phyloP scores from a whole-genome alignment of 2,329 filamentous ascomycete species.

The Hymenoscyphus occultus region DNA sequence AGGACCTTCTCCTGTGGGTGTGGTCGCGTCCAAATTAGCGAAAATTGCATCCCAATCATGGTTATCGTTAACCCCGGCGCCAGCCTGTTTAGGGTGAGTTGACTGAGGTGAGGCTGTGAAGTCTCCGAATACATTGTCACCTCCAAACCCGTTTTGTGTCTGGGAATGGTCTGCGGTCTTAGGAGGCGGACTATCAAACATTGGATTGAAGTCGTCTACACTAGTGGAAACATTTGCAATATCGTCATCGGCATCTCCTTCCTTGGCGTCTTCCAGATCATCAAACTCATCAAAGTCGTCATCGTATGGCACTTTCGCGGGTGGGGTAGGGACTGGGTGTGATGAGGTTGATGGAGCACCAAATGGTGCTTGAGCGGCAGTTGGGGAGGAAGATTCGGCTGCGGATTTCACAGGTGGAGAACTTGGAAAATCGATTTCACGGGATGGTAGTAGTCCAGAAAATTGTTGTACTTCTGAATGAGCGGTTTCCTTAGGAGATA shows the following conservation, averaged over 20 bases:
- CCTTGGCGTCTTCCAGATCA: constrained; percentile 79
- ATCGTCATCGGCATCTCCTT: constrained; percentile 75
- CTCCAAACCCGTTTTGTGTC: constrained; percentile 29
- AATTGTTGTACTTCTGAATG: constrained; percentile 50
- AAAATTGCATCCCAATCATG: constrained; percentile 98
- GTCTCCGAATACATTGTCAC: constrained; percentile 35
- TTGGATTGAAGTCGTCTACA: constrained; percentile 69
- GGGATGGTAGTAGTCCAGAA: constrained; percentile 52
- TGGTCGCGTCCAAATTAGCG: constrained; percentile 66
- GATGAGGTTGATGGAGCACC: constrained; percentile 28
- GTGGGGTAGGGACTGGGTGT: constrained; percentile 39
- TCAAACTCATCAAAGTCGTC: constrained; percentile 81
- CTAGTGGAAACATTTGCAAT: constrained; percentile 66
- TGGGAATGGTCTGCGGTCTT: constrained; percentile 32
- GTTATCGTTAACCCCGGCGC: constrained; percentile 42
- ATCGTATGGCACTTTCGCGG: constrained; percentile 58
- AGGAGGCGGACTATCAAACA: constrained; percentile 64
- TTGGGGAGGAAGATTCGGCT: constrained; percentile 30
- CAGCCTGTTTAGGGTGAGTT: constrained; percentile 30
- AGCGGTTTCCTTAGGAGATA: constrained; percentile 41
- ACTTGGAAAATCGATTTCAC: constrained; percentile 46
- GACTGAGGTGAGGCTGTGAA: constrained; percentile 49
- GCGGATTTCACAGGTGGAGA: constrained; percentile 29
- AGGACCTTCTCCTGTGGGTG: constrained; percentile 20
- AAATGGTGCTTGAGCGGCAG: constrained; percentile 30